These are phyloP conservation scores for Byssoonygena ceratinophila DNA, from an alignment of 2,329 filamentous ascomycete genomes.

Conservation along the genomic window DNA sequence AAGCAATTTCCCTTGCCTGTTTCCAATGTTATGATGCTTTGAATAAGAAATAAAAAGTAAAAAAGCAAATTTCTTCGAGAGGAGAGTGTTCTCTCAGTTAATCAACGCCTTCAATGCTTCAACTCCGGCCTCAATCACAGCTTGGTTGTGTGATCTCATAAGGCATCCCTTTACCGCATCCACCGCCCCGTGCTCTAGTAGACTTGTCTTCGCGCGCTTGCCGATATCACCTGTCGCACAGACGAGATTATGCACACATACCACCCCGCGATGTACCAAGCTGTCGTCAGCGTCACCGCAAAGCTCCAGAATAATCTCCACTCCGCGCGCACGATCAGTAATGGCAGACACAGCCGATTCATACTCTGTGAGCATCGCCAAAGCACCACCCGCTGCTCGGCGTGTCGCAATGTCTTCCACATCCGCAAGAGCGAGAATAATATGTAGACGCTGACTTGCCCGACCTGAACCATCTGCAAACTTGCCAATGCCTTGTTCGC, in stretches of 20 bases:
- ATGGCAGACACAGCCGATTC: slow-evolving; percentile 64
- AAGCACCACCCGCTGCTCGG: slow-evolving; percentile 73
- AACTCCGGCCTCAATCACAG: slow-evolving; percentile 61
- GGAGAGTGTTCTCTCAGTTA: neutral
- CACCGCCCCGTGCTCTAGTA: slow-evolving; percentile 54
- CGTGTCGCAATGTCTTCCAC: slow-evolving; percentile 70
- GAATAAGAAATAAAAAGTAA: neutral
- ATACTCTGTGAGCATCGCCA: slow-evolving; percentile 73
- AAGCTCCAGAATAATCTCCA: slow-evolving; percentile 67
- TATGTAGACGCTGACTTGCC: slow-evolving; percentile 64
- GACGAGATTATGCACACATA: slow-evolving; percentile 64
- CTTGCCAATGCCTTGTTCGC: slow-evolving; percentile 36
- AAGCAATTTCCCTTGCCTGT: neutral
- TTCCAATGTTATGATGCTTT: slow-evolving; percentile 1
- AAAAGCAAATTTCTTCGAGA: too few species aligned
- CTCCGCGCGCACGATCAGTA: slow-evolving; percentile 58
- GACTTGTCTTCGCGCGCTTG: slow-evolving; percentile 46
- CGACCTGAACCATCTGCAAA: slow-evolving; percentile 48
- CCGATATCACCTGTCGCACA: slow-evolving; percentile 56
- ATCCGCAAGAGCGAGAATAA: slow-evolving; percentile 79
- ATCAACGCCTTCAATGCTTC: slow-evolving; percentile 53
- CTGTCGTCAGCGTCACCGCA: slow-evolving; percentile 56
- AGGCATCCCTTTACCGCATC: slow-evolving; percentile 59
- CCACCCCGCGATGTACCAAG: slow-evolving; percentile 56
- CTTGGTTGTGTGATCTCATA: slow-evolving; percentile 55